A percentile compares a stretch with the other conserved stretches of the same genome.
phyloP scores from a whole-genome alignment of 2,329 filamentous ascomycete genomes.

The Akanthomyces lecanii region DNA sequence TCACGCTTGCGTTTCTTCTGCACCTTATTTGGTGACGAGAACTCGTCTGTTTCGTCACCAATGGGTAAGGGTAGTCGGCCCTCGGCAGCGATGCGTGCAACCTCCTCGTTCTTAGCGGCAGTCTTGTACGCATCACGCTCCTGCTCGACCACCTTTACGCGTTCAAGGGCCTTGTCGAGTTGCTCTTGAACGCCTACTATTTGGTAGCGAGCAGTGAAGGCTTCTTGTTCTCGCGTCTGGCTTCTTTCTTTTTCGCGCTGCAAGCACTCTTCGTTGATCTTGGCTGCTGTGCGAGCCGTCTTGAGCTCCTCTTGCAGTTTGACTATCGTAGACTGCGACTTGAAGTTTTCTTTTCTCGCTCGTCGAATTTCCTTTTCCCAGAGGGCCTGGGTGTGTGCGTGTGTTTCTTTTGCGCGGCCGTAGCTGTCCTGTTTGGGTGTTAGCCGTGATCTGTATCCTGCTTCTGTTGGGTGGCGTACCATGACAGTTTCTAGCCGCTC shows the following conservation, averaged over 20 bases:
- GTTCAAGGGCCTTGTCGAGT: conserved; percentile 59
- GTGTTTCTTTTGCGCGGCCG: conserved; percentile 64
- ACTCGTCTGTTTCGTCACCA: conserved; percentile 50
- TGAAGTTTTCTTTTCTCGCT: conserved; percentile 69
- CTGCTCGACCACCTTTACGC: conserved; percentile 62
- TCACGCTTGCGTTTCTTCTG: conserved; percentile 23
- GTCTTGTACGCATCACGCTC: conserved; percentile 72
- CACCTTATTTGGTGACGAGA: conserved; percentile 56
- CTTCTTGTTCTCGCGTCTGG: conserved; percentile 62
- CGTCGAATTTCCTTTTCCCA: conserved; percentile 73
- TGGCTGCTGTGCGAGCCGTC: conserved; percentile 49
- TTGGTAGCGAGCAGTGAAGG: conserved; percentile 62
- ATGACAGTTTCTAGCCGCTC: conserved; percentile 65
- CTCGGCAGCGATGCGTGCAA: conserved; percentile 67
- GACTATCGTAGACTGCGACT: conserved; percentile 63
- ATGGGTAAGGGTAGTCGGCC: conserved; percentile 63
- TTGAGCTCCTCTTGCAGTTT: conserved; percentile 74
- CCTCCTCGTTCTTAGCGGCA: conserved; percentile 67
- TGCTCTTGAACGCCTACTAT: conserved; percentile 63
- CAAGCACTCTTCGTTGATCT: conserved; percentile 54
- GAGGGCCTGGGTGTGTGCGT: conserved; percentile 60
- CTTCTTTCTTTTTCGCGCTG: conserved; percentile 60
- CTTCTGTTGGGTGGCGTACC: conserved; percentile 45
- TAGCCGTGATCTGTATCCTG: conserved; percentile 11
- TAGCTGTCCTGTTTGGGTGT: conserved; percentile 58